Base-by-base conservation (phyloP, 2,329 filamentous ascomycete species). In the Ustulina deusta region DNA sequence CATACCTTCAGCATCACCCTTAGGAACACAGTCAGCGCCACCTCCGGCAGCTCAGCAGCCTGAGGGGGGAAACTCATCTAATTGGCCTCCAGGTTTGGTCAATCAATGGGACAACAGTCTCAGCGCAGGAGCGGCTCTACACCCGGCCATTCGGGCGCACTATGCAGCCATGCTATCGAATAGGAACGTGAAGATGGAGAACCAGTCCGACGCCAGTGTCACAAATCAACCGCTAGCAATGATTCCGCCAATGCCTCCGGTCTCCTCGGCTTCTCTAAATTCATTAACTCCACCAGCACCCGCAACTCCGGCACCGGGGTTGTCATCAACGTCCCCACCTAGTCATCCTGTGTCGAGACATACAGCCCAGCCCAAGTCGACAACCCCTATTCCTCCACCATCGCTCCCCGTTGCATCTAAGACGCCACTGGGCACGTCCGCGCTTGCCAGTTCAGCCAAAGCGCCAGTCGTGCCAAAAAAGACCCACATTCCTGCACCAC, bases 81-180 rank as follows among this genome's bases (percentile, higher is more conserved):
- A 67, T 42, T 64, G 60, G 29, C 55, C 42, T 3, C 63, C 63
- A 9, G 32, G 22, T 38, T 62, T 69, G n/a, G 34, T 48, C 13
- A 64, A 57, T 58, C 56, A 65, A 54, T 70, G 68, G 65, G 69
- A 72, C 63, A 6, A 42, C 20, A 54, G 69, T 52, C 48, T 61
- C 20, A 69, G 55, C 22, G 58, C 63, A 48, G 59, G 63, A 13
- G 63, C 72, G 25, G 69, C 74, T 49, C 55, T 78, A 40, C 77
- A 78, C 49, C 77, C 77, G 38, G 77, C 76, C 15, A 77, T 78
- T 32, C 70, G 75, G 36, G 71, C 75, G 38, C 76, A 76, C 29
- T 78, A 78, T 68, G 76, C 75, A 15, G 73, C 73, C 10, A 71
- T 78, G 72, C 51, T 78, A 51, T 73, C 77, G 56, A 73, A 60